These are phyloP conservation scores for Nothophytophthora sp. DNA, from an alignment of 352 stramenopile species.

Conservation along the genomic window DNA sequence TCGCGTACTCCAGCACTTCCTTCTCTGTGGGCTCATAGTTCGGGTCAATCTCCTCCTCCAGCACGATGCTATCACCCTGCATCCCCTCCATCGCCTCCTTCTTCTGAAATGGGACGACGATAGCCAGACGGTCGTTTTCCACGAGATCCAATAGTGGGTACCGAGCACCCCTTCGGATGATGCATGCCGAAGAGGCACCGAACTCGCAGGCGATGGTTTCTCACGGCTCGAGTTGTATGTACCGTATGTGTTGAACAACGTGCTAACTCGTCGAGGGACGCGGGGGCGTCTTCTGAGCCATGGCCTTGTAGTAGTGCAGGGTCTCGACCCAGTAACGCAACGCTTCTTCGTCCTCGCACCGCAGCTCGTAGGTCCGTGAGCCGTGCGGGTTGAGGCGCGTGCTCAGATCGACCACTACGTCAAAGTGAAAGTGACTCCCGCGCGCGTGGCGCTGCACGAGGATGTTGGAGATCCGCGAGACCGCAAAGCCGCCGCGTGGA, in stretches of 20 bases:
- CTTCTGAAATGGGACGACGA: neutral
- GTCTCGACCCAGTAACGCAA: slow-evolving; percentile 74
- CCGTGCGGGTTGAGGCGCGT: slow-evolving; percentile 61
- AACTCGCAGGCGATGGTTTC: too few relatives aligned
- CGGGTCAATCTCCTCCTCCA: slow-evolving; percentile 95
- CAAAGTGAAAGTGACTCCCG: slow-evolving; percentile 56
- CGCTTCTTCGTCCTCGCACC: slow-evolving; percentile 52
- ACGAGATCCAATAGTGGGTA: slow-evolving; percentile 7
- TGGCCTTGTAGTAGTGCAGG: slow-evolving; percentile 64
- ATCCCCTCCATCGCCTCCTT: slow-evolving; percentile 40
- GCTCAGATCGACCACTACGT: slow-evolving; percentile 69
- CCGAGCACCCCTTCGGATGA: slow-evolving; percentile 18
- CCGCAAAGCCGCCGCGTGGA: slow-evolving; percentile 54
- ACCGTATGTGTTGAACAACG: too few relatives aligned
- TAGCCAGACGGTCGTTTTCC: slow-evolving; percentile 5
- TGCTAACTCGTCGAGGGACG: slow-evolving; percentile 38
- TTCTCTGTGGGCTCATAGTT: slow-evolving; percentile 94
- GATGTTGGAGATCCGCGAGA: slow-evolving; percentile 62
- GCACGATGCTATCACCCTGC: slow-evolving; percentile 82
- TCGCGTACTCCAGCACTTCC: slow-evolving; percentile 94
- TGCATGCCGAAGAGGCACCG: too few relatives aligned
- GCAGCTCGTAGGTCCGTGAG: slow-evolving; percentile 69
- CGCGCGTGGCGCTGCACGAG: slow-evolving; percentile 41
- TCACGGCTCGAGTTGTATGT: too few relatives aligned
- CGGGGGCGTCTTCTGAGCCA: slow-evolving; percentile 38